Conservation (phyloP, 176 grass and related monocot species). For the Oryza punctata region DNA sequence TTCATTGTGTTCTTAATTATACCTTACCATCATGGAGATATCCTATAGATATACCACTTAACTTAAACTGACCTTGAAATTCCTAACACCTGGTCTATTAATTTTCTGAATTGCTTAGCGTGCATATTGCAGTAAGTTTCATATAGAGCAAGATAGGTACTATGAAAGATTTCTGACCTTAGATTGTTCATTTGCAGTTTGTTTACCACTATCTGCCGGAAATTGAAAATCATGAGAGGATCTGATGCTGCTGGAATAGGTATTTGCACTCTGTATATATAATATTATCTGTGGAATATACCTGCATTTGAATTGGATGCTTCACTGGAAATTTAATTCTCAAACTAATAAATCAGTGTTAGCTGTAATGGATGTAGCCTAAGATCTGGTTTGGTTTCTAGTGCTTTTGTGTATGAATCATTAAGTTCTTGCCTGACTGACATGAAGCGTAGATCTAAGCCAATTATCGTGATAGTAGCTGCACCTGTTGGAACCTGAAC, state of each 20-base stretch:
- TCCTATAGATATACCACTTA: background rate
- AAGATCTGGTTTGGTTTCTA: background rate
- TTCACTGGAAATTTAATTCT: background rate
- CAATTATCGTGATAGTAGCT: slow-evolving; percentile 13
- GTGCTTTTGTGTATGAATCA: background rate
- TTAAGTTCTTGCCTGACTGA: background rate
- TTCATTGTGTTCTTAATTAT: background rate
- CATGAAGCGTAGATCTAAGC: background rate
- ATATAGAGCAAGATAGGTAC: background rate
- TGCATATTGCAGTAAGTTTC: background rate
- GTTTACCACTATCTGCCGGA: slow-evolving; percentile 60
- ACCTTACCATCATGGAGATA: background rate
- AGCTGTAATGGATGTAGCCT: background rate
- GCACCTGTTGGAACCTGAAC: background rate
- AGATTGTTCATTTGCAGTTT: slow-evolving; percentile 41
- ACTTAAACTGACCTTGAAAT: too few species aligned
- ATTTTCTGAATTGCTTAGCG: slow-evolving; percentile 7
- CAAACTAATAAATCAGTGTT: background rate
- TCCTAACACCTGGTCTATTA: background rate
- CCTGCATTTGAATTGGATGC: background rate
- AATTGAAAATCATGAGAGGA: slow-evolving; percentile 71
- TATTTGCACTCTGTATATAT: background rate
- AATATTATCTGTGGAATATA: background rate
- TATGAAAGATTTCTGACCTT: background rate
- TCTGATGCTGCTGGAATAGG: slow-evolving; percentile 68